phyloP scores from a whole-genome alignment of 148 eudicot species.

The Cornus suecica region DNA sequence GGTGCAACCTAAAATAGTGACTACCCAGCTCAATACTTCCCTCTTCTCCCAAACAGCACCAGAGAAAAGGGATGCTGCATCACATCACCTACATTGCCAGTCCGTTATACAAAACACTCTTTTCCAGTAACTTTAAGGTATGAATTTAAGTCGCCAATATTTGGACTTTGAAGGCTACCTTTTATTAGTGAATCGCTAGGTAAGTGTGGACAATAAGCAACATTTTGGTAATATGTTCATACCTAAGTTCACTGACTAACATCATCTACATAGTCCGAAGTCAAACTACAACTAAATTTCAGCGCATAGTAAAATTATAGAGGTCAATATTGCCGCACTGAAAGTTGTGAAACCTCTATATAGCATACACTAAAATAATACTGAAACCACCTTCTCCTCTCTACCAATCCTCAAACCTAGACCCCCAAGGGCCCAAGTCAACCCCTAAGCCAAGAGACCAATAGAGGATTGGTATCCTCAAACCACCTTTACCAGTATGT shows the following conservation, averaged over 20 bases:
- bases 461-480: too few species aligned
- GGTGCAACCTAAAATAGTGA: neutral
- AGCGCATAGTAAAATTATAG: neutral
- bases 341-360: neutral
- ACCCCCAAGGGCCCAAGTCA: too few species aligned
- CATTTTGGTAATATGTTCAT: too few species aligned
- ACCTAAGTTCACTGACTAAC: too few species aligned
- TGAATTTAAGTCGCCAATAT: neutral
- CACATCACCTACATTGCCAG: neutral
- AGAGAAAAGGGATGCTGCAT: neutral
- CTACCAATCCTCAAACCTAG: too few species aligned
- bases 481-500: too few species aligned
- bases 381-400: too few species aligned
- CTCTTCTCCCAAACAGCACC: neutral
- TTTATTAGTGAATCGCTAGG: neutral
- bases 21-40: neutral
- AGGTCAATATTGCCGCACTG: neutral
- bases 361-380: neutral
- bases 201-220: neutral
- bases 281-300: too few species aligned
- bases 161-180: neutral
- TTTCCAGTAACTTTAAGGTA: neutral
- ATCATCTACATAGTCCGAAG: too few species aligned
- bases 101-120: neutral
- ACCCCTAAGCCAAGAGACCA: too few species aligned